Evolutionary conservation across 2,329 filamentous ascomycete species (phyloP), one percentile per base, ranked within the genome.

Genomic region (Mycosphaerella sp.): DNA sequence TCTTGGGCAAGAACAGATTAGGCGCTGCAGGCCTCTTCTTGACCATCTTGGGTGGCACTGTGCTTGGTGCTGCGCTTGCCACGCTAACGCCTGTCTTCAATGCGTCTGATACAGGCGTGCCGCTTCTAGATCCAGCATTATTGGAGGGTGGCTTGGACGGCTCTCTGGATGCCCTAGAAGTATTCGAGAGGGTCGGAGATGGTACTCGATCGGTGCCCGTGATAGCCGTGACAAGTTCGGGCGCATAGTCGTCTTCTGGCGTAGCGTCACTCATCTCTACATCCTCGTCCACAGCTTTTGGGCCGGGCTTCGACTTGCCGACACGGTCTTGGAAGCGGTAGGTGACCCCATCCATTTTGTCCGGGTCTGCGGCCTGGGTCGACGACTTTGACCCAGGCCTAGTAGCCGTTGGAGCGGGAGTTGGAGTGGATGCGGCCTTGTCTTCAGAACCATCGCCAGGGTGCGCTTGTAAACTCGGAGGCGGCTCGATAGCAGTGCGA

Each of bases 341-440:
- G 12, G 55, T 60, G 11, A 68, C 57, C 39, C 67, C 72, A 26
- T 74, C 69, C 56, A 76, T 72, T 2, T 69, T 67, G 31, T 70
- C 68, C 9, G 67, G 51, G 7, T 72, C 69, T 17, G 40, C 21
- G 14, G 14, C 21, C 17, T 26, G 17, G 11, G 17, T 7, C 42
- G 42, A 9, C 6, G 21, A 9, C 9, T 26, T 26, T 26, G 21
- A 3, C 42, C 29, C 42, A 26, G 42, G 10, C 5, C 32, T 21
- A 32, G 11, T 42, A 7, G 43, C 12, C 11, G 10, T 32, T n/a
- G 32, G n/a, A 17, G 17, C 41, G 21, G 48, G 14, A 21, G 40
- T 2, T 34, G 23, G 6, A 11, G 29, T 11, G 4, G 41, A 5
- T 14, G 48, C 12, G 26, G 34, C 14, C 36, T 36, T 36, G 31